Evolutionary conservation across 2,329 filamentous ascomycete genomes (phyloP), one percentile per base, ranked within the genome.

Genomic region (Drechmeria coniospora): DNA sequence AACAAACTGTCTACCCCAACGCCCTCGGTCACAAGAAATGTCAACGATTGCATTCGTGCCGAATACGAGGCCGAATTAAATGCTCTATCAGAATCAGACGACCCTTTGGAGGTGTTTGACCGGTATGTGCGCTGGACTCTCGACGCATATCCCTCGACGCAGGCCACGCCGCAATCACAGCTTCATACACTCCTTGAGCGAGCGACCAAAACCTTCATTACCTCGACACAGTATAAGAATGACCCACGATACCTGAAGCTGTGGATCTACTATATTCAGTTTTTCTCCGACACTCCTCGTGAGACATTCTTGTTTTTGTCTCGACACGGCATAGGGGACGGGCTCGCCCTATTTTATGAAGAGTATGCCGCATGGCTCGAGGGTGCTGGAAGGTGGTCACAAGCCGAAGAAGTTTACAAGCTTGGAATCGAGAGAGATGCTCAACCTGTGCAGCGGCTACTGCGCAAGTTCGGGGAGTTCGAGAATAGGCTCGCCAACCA

Each of bases 111-210:
- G 44, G 70, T 94, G 35, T 98, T 83, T 58, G 87, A 95, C 51
- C 77, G 90, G 49, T 98, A 98, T 49, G 82, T 95, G 32, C 83
- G 83, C 55, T 98, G 90, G 90, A 93, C 86, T 1, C 61, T 95
- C 16, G 82, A 94, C 51, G 79, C 87, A 29, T 98, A 95, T 50
- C 87, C 90, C 2, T 87, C 86, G 0, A 81, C 87, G 15, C 86
- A 94, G 57, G 83, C 86, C 29, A 93, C 86, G 17, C 68, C 82
- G 2, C 74, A 92, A 45, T 93, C 87, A n/a, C 82, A 90, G 44
- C 70, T 98, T 10, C 74, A 90, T 34, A 76, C 76, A 3, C 63
- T 95, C 5, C 75, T 98, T 5, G 92, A 98, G 58, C 79, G 86
- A 36, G 87, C 86, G 6, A 95, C 90, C 8, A 92, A 86, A 49